These are phyloP conservation scores for Themeda triandra DNA, from an alignment of 176 grass and related monocot species.

Conservation along the genomic window DNA sequence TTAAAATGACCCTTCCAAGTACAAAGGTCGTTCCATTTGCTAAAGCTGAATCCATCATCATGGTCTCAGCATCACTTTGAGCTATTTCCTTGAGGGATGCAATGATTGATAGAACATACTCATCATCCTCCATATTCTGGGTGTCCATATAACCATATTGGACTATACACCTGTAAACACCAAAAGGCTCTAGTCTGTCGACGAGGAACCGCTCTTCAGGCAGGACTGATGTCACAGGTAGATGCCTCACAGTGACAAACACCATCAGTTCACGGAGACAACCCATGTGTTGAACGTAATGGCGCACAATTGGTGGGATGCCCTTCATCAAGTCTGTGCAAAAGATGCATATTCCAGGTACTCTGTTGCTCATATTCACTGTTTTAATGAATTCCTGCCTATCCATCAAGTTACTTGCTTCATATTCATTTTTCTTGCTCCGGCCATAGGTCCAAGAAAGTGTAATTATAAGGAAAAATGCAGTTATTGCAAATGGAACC, in stretches of 20 bases:
- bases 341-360: slow-evolving; percentile 69
- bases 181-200: slow-evolving; percentile 56
- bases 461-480: slow-evolving; percentile 65
- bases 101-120: slow-evolving; percentile 56
- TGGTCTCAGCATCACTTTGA: slow-evolving; percentile 31
- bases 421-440: slow-evolving; percentile 69
- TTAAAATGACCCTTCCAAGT: slow-evolving; percentile 64
- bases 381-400: slow-evolving; percentile 43
- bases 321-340: slow-evolving; percentile 81
- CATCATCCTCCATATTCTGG: slow-evolving; percentile 59
- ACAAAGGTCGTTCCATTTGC: slow-evolving; percentile 63
- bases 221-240: slow-evolving; percentile 61
- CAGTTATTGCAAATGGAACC: slow-evolving; percentile 80
- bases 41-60: slow-evolving; percentile 45
- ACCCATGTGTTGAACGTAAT: slow-evolving; percentile 53
- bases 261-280: slow-evolving; percentile 61
- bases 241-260: slow-evolving; percentile 64
- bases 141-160: slow-evolving; percentile 85
- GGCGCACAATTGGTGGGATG: slow-evolving; percentile 71
- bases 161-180: slow-evolving; percentile 75
- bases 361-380: slow-evolving; percentile 26
- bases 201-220: slow-evolving; percentile 63
- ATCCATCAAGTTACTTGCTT: slow-evolving; percentile 45
- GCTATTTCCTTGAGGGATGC: slow-evolving; percentile 54
- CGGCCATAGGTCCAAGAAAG: slow-evolving; percentile 82